These are phyloP conservation scores for Xylaria sp. DNA, from an alignment of 2,329 filamentous ascomycete species.

Conservation along the genomic window DNA sequence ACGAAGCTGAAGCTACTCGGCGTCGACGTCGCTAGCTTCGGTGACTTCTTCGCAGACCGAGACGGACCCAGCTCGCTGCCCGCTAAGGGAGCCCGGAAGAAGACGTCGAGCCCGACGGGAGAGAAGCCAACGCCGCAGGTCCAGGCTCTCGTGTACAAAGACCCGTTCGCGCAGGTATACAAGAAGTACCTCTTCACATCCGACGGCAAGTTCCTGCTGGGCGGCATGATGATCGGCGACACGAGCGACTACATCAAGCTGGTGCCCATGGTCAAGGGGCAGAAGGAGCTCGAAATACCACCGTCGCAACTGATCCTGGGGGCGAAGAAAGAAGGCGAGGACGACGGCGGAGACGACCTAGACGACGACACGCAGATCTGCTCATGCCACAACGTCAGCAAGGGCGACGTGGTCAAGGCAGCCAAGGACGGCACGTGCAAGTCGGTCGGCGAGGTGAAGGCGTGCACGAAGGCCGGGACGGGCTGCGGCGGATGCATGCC, in stretches of 20 bases:
- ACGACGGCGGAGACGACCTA: conserved; percentile 79
- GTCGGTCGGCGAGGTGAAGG: conserved; percentile 83
- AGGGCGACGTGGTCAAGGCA: conserved; percentile 77
- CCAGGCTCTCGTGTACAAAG: conserved; percentile 87
- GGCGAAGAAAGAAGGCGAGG: conserved; percentile 76
- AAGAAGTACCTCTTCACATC: conserved; percentile 93
- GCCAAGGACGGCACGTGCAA: conserved; percentile 85
- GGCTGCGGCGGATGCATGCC: conserved; percentile 93
- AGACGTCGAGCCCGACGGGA: conserved; percentile 58
- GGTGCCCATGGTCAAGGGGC: conserved; percentile 85
- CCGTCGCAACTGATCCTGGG: conserved; percentile 87
- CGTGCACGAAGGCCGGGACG: conserved; percentile 90
- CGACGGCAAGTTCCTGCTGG: conserved; percentile 89
- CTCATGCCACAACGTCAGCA: conserved; percentile 92
- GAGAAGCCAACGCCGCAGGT: conserved; percentile 69
- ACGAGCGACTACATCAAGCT: conserved; percentile 91
- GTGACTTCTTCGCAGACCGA: conserved; percentile 90
- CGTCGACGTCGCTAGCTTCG: conserved; percentile 91
- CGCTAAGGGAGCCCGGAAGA: conserved; percentile 59
- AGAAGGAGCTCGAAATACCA: conserved; percentile 80
- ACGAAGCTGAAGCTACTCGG: conserved; percentile 91
- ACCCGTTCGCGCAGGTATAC: conserved; percentile 88
- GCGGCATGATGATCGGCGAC: conserved; percentile 98
- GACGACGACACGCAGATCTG: conserved; percentile 89
- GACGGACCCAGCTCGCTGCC: conserved; percentile 84